These are phyloP conservation scores for Tilletiopsis washingtonensis DNA, from an alignment of 1,284 basidiomycete species.

Conservation along the genomic window DNA sequence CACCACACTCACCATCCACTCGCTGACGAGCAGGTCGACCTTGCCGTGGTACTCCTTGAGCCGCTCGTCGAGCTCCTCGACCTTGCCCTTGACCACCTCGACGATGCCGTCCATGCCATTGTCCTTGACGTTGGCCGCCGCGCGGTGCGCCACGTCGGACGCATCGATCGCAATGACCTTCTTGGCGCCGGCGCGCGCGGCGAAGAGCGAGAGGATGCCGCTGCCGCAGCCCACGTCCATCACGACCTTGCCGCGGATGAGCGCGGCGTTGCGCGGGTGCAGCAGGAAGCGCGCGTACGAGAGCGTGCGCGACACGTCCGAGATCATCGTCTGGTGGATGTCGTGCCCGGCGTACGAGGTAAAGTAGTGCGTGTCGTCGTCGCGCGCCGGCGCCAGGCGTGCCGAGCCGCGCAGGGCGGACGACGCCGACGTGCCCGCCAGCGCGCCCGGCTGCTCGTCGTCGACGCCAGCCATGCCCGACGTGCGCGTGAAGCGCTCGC, in stretches of 20 bases:
- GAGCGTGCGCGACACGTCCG: conserved; percentile 82
- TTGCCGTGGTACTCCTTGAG: conserved; percentile 60
- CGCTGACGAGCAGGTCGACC: conserved; percentile 88
- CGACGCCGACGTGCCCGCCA: conserved; percentile 4
- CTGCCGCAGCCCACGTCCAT: conserved; percentile 70
- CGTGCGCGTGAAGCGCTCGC: conserved; percentile 15
- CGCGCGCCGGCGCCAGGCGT: conserved; percentile 39
- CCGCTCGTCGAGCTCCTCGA: conserved; percentile 67
- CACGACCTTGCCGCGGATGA: conserved; percentile 79
- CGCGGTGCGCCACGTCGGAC: conserved; percentile 74
- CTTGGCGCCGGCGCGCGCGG: conserved; percentile 82
- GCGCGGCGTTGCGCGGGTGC: conserved; percentile 59
- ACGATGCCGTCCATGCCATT: conserved; percentile 72
- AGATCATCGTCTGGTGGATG: conserved; percentile 60
- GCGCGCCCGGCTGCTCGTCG: conserved; percentile 6
- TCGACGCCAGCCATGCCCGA: conserved; percentile 15
- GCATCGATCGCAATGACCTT: conserved; percentile 91
- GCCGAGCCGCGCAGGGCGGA: conserved; percentile 4
- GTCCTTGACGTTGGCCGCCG: conserved; percentile 67
- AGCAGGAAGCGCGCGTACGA: conserved; percentile 87
- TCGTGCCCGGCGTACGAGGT: conserved; percentile 82
- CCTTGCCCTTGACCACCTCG: conserved; percentile 72
- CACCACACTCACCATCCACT: conserved; percentile 68
- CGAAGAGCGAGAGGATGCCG: conserved; percentile 78
- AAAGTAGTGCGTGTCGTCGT: conserved; percentile 92